Conservation (phyloP, 352 stramenopile genomes). For the Globisporangium canariense region DNA sequence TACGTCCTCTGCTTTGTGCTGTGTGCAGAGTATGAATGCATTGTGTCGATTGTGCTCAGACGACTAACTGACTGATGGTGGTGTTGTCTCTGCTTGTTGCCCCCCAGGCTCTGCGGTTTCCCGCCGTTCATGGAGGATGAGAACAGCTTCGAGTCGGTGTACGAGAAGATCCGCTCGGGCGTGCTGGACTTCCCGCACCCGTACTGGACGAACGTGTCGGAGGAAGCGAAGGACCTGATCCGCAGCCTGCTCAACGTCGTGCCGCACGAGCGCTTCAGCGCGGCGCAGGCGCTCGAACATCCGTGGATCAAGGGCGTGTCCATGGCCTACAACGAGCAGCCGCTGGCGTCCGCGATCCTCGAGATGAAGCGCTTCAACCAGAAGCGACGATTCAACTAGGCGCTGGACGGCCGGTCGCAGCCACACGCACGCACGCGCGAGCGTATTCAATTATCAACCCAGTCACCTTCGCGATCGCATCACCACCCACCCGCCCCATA, state of each 20-base stretch:
- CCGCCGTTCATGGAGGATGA: constrained; percentile 83
- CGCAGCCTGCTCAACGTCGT: constrained; percentile 73
- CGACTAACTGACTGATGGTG: not conserved
- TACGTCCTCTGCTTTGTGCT: constrained; percentile 22
- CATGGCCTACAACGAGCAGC: constrained; percentile 70
- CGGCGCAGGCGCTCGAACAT: constrained; percentile 65
- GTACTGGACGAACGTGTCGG: constrained; percentile 87
- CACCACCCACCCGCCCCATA: not conserved
- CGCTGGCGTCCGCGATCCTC: constrained; percentile 75
- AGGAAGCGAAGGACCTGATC: constrained; percentile 82
- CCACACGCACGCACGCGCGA: not conserved
- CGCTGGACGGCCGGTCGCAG: not conserved
- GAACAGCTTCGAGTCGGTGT: constrained; percentile 76
- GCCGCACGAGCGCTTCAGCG: constrained; percentile 68
- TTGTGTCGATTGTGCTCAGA: not conserved
- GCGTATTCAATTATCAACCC: constrained; percentile 15
- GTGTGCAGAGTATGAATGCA: not conserved
- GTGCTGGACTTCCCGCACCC: constrained; percentile 75
- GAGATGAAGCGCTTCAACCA: constrained; percentile 91
- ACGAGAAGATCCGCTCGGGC: constrained; percentile 81
- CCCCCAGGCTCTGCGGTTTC: constrained; percentile 67
- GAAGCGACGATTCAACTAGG: constrained; percentile 81
- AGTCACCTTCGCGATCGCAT: not conserved
- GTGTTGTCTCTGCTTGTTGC: not conserved
- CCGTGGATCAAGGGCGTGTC: constrained; percentile 82